These are phyloP conservation scores for Magnaporthales sp. DNA, from an alignment of 2,329 filamentous ascomycete genomes.

Conservation along the genomic window DNA sequence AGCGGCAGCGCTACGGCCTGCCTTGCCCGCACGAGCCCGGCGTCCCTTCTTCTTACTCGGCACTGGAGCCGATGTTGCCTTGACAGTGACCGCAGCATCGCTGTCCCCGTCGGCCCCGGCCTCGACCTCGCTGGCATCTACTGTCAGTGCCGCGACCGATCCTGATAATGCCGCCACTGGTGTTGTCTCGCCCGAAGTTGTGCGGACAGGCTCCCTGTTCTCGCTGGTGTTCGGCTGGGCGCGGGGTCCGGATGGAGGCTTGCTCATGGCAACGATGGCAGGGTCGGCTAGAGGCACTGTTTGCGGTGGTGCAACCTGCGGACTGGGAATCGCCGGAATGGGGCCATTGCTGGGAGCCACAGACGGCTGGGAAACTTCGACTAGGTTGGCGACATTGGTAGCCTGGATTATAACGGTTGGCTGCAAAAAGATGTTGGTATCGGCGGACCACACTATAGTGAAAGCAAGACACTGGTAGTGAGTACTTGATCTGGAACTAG, in stretches of 20 bases:
- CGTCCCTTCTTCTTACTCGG: constrained; percentile 18
- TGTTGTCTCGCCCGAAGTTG: constrained; percentile 7
- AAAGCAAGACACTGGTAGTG: not conserved
- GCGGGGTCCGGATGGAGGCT: constrained; percentile 23
- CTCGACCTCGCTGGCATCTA: not conserved
- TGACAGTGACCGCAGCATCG: not conserved
- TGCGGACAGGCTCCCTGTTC: constrained; percentile 17
- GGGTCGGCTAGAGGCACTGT: constrained; percentile 54
- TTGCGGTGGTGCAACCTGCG: not conserved
- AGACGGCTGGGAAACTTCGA: constrained; percentile 23
- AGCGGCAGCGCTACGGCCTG: constrained; percentile 20
- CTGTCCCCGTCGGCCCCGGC: not conserved
- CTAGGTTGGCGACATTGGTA: constrained; percentile 34
- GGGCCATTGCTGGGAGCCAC: not conserved
- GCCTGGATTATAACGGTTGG: constrained; percentile 36
- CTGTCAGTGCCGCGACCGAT: not conserved
- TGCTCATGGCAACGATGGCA: constrained; percentile 65
- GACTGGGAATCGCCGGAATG: not conserved
- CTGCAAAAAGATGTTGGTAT: constrained; percentile 27
- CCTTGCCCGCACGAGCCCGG: constrained; percentile 12
- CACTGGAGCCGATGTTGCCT: not conserved
- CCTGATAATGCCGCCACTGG: not conserved
- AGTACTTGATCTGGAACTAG: not conserved
- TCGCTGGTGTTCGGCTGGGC: constrained; percentile 21
- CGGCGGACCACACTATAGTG: constrained; percentile 27